Conservation (phyloP, 2,329 filamentous ascomycete genomes). For the Dothideomycetidae sp. region DNA sequence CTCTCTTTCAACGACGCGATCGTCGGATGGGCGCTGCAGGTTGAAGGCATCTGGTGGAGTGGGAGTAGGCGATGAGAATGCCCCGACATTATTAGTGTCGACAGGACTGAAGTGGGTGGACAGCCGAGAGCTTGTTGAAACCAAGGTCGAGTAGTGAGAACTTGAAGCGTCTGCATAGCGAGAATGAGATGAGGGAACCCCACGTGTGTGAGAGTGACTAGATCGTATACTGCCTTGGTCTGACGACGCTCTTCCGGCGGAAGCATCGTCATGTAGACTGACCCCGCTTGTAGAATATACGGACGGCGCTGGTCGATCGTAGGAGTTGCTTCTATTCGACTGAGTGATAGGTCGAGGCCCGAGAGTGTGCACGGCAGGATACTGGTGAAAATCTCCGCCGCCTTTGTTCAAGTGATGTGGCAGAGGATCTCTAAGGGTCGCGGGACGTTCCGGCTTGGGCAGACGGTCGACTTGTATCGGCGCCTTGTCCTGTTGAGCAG, state of each 20-base stretch:
- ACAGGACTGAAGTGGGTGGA: conserved; percentile 26
- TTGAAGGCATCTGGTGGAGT: conserved; percentile 42
- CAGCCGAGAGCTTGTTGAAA: conserved; percentile 27
- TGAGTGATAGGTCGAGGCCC: conserved; percentile 46
- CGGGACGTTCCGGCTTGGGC: conserved; percentile 46
- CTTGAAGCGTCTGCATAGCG: conserved; percentile 23
- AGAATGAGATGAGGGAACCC: conserved; percentile 41
- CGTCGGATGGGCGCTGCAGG: conserved; percentile 62
- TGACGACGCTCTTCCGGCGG: conserved; percentile 42
- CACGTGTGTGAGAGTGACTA: conserved; percentile 44
- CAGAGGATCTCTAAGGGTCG: conserved; percentile 52
- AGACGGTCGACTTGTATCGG: conserved; percentile 62
- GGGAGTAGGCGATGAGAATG: conserved; percentile 34
- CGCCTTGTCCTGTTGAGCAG: conserved; percentile 49
- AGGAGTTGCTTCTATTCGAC: conserved; percentile 57
- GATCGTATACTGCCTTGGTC: conserved; percentile 54
- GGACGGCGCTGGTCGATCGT: conserved; percentile 11
- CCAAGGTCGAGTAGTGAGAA: conserved; percentile 15
- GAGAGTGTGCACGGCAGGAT: conserved; percentile 55
- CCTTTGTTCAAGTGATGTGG: conserved; percentile 74
- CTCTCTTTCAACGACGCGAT: conserved; percentile 75
- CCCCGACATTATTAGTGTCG: conserved; percentile 30
- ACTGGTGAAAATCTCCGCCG: conserved; percentile 73
- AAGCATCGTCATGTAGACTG: conserved; percentile 26
- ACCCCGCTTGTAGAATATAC: conserved; percentile 7